phyloP scores from a whole-genome alignment of 306 rosid genomes.

The Vachellia pachyceras region DNA sequence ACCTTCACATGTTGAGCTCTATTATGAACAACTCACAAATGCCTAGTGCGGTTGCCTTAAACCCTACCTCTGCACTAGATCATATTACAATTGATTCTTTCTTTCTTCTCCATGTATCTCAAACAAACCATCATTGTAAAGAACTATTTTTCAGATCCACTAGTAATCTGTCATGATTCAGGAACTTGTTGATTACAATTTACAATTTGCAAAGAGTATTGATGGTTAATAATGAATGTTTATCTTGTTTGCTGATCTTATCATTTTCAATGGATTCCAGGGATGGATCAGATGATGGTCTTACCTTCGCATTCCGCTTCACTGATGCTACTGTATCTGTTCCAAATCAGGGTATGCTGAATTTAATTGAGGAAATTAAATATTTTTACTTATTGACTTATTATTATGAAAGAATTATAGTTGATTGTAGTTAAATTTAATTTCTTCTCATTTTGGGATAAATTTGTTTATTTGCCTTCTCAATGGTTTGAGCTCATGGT shows the following conservation, averaged over 20 bases:
- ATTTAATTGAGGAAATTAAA: constrained; percentile 30
- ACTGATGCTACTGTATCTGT: constrained; percentile 85
- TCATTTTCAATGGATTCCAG: constrained; percentile 54
- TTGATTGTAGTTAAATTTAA: constrained; percentile 7
- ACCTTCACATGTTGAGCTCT: neutral
- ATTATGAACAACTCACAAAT: neutral
- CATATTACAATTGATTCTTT: neutral
- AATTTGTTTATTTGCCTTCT: neutral
- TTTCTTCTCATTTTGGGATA: neutral
- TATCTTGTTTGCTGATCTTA: neutral
- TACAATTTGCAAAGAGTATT: neutral
- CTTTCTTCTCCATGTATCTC: neutral
- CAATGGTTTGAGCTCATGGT: neutral
- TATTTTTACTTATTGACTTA: neutral
- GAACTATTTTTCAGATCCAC: neutral
- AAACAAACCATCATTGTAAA: constrained; percentile 15
- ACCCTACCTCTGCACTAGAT: neutral
- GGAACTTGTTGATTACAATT: neutral
- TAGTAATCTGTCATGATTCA: neutral
- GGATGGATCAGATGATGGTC: constrained; percentile 91
- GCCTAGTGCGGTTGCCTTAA: neutral
- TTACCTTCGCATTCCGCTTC: constrained; percentile 98
- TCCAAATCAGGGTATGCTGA: constrained; percentile 83
- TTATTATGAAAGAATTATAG: neutral
- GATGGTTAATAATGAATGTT: neutral